Evolutionary conservation across 2,329 filamentous ascomycete genomes (phyloP), one percentile per base, ranked within the genome.

Genomic region (Exophiala alcalophila): DNA sequence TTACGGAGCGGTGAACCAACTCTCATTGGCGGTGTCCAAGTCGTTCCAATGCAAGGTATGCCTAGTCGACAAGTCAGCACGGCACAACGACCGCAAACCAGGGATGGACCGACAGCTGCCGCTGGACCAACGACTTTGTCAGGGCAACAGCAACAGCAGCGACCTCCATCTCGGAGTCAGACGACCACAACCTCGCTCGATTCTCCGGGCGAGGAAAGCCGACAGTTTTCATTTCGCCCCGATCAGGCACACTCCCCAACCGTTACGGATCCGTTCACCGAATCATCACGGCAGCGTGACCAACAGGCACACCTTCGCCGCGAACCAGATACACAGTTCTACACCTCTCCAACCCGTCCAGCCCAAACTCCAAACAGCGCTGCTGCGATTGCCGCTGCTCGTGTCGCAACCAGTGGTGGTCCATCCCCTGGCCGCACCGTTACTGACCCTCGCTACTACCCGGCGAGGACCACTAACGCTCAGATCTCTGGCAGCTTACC

Each of bases 21-120:
- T 1, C 74, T 94, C 34, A 86, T 98, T 6, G 89, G 90, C 34
- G 91, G 91, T 28, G 88, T 97, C 9, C 90, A 96, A 60, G 92
- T 98, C 9, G 86, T 97, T 12, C 92, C 92, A 5, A 94, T 94
- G 86, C 83, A 83, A 31, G 82, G 82, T 7, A 73, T 81, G 9
- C 73, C 76, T 2, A 78, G 75, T 57, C 76, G 74, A 29, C 71
- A 73, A 42, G 69, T 65, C 15, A 73, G 70, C 51, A 65, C 66
- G 4, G 39, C 44, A 8, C 70, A 68, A 31, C 62, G 65, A 14
- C 69, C 72, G 10, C 64, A 67, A 12, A 69, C 71, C 2, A 59
- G 66, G 29, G 72, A 74, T 49, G 68, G 65, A 10, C 62, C 69
- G 4, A 69, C 68, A 44, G 50, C 59, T 32, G 60, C 64, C 19